These are phyloP conservation scores for Aspergillus nidulans DNA, from an alignment of 495 filamentous ascomycete species.

Conservation along the genomic window DNA sequence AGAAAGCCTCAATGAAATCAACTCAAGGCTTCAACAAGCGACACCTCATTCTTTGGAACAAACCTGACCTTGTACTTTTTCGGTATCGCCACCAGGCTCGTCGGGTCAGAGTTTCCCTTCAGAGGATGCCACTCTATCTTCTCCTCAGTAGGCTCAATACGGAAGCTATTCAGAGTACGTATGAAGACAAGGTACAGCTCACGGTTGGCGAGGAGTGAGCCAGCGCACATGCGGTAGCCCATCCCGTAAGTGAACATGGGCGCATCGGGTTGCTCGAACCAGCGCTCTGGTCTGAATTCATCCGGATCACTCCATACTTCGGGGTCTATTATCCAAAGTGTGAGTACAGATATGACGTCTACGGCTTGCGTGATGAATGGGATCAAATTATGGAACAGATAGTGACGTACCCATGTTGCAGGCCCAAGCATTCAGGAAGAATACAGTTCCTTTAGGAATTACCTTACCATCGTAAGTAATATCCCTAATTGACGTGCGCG, in stretches of 20 bases:
- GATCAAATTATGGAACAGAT: not conserved
- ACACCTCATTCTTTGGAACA: conserved; percentile 45
- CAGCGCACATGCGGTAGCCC: conserved; percentile 64
- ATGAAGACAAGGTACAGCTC: conserved; percentile 65
- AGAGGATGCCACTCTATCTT: conserved; percentile 52
- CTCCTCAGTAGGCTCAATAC: conserved; percentile 43
- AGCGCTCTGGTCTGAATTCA: conserved; percentile 56
- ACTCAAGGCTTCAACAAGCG: conserved; percentile 31
- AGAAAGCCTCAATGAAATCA: not conserved
- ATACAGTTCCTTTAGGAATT: conserved; percentile 56
- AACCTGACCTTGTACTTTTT: conserved; percentile 53
- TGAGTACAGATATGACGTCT: not conserved
- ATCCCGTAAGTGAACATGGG: conserved; percentile 59
- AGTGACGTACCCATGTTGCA: conserved; percentile 54
- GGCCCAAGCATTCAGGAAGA: conserved; percentile 63
- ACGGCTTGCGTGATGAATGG: not conserved
- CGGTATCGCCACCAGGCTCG: conserved; percentile 54
- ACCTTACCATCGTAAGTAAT: conserved; percentile 51
- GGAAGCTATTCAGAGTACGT: conserved; percentile 55
- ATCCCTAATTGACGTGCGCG: conserved; percentile 56
- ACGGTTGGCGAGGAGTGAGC: conserved; percentile 57
- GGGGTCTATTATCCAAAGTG: conserved; percentile 35
- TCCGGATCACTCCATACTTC: conserved; percentile 56
- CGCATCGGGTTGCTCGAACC: conserved; percentile 57
- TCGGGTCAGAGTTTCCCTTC: conserved; percentile 51